phyloP scores from a whole-genome alignment of 371 early-diverging fungal genomes.

The Mortierella sp. region DNA sequence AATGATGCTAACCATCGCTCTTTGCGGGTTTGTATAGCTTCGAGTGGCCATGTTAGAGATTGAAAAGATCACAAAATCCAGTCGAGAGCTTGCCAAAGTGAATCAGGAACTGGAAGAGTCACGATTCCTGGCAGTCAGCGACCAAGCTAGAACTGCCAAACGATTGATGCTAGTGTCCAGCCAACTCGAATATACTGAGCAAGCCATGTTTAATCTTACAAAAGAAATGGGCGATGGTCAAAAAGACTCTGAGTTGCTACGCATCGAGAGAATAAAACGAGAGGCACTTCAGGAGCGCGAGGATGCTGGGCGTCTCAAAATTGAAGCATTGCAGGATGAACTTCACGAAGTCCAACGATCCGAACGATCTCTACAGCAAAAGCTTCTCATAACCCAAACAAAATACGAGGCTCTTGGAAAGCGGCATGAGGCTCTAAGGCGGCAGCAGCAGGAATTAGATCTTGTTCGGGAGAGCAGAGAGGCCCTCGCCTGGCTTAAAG shows the following conservation, averaged over 20 bases:
- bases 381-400: constrained; percentile 37
- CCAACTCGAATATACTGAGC: constrained; percentile 52
- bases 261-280: constrained; percentile 50
- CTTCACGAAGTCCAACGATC: constrained; percentile 45
- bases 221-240: constrained; percentile 38
- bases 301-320: constrained; percentile 41
- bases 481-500: constrained; percentile 53
- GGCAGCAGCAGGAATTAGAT: constrained; percentile 49
- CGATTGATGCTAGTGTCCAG: constrained; percentile 45
- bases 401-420: constrained; percentile 46
- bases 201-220: constrained; percentile 37
- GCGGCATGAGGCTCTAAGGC: constrained; percentile 33
- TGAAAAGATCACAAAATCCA: constrained; percentile 34
- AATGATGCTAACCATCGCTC: background rate
- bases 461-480: constrained; percentile 50
- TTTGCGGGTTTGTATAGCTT: constrained; percentile 9
- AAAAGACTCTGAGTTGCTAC: constrained; percentile 50
- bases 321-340: constrained; percentile 47
- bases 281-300: constrained; percentile 54
- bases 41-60: constrained; percentile 46
- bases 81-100: constrained; percentile 40
- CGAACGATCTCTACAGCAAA: constrained; percentile 40
- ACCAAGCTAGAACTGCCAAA: constrained; percentile 46
- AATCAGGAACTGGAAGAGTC: constrained; percentile 53
- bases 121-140: constrained; percentile 40